Conservation (phyloP, 176 grass and related monocot genomes). For the Zea luxurians region DNA sequence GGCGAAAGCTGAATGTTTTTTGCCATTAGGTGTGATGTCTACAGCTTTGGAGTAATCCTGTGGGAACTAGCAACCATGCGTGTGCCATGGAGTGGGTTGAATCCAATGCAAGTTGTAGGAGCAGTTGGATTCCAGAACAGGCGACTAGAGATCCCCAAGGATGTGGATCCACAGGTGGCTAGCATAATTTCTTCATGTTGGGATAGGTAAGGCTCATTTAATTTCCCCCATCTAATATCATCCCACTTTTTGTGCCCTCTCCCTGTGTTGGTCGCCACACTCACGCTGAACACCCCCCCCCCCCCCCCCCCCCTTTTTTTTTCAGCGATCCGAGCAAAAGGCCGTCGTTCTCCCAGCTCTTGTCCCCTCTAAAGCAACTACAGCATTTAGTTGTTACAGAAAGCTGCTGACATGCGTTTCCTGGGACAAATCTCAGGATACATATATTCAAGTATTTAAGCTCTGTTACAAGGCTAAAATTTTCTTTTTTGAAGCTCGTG, state of each 20-base stretch:
- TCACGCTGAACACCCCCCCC: not conserved
- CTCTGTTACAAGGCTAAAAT: slow-evolving; percentile 36
- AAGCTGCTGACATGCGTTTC: slow-evolving; percentile 38
- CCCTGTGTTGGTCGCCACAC: not conserved
- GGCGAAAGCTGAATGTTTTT: slow-evolving; percentile 17
- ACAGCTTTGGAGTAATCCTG: slow-evolving; percentile 97
- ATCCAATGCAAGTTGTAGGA: slow-evolving; percentile 98
- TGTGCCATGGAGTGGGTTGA: slow-evolving; percentile 91
- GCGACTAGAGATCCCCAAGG: slow-evolving; percentile 81
- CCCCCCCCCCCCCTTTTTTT: too few species aligned
- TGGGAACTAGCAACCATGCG: slow-evolving; percentile 93
- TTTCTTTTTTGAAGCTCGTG: slow-evolving; percentile 41
- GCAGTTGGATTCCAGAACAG: slow-evolving; percentile 96
- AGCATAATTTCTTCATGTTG: slow-evolving; percentile 92
- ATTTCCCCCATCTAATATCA: not conserved
- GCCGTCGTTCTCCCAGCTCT: slow-evolving; percentile 84
- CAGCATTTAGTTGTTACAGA: slow-evolving; percentile 56
- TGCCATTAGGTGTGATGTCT: slow-evolving; percentile 83
- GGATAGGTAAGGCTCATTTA: slow-evolving; percentile 65
- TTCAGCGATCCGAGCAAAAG: slow-evolving; percentile 82
- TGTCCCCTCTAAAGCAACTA: slow-evolving; percentile 76
- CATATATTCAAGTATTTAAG: slow-evolving; percentile 31
- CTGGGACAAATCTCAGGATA: slow-evolving; percentile 28
- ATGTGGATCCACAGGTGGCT: slow-evolving; percentile 71
- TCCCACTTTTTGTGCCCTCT: not conserved